Evolutionary conservation across 345 rosid species (phyloP).

Genomic region (Citropsis articulata): DNA sequence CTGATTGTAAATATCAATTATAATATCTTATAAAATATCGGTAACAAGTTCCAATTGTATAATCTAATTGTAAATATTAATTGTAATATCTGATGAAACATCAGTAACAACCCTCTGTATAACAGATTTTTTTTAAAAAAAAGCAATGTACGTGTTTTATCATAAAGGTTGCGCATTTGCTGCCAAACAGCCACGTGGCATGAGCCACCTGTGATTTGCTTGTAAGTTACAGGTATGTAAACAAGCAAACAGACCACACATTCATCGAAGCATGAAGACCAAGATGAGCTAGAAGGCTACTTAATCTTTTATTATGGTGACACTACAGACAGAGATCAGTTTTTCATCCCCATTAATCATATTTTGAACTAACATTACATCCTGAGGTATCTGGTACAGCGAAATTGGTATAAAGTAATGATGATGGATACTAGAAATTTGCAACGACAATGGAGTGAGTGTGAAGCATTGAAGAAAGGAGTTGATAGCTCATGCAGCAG

Average conservation of each 20-base stretch:
- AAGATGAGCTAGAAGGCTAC: neutral
- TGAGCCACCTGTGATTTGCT: no score
- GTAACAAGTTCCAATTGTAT: no score
- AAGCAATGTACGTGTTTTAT: no score
- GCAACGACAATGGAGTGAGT: neutral
- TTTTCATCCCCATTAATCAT: conserved; percentile 6
- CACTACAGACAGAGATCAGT: neutral
- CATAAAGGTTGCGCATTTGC: no score
- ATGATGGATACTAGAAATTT: conserved; percentile 3
- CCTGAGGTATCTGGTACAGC: conserved; percentile 9
- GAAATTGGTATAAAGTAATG: neutral
- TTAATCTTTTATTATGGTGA: conserved; percentile 3
- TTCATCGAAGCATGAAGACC: neutral
- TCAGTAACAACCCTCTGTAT: no score
- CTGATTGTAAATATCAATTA: no score
- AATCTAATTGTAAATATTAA: no score
- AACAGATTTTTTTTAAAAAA: no score
- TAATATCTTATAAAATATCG: no score
- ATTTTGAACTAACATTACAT: conserved; percentile 17
- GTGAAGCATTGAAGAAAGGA: neutral
- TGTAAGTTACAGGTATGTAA: no score
- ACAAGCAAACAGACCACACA: neutral
- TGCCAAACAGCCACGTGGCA: no score
- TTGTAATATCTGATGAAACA: no score
- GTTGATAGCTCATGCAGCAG: conserved; percentile 49